Evolutionary conservation across 331 rosid species (phyloP), one percentile per base, ranked within the genome.

Genomic region (Dryas integrifolia): DNA sequence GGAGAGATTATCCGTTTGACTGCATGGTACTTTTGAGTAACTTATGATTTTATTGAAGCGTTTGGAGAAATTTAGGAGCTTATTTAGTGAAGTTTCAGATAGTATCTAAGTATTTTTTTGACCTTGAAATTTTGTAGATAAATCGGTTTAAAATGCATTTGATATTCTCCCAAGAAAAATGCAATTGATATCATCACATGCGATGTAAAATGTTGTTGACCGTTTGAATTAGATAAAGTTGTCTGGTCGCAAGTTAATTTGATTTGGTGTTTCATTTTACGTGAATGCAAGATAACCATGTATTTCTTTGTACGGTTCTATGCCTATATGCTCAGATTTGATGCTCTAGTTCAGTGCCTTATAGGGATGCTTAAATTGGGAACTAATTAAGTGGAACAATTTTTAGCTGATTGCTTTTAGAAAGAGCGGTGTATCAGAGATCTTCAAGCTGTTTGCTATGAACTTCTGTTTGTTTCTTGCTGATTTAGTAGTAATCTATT

Each of bases 1-100:
- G 79, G 71, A 69, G 72, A 75, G 82, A 82, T 35, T 74, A 30
- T 68, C 65, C 80, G 65, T 65, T 78, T 84, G 81, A 77, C 89
- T 79, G 90, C 86, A 74, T 85, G 85, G 85, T 65, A 51, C 75
- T 65, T 72, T 87, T 82, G 92, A 85, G 83, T 67, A 53, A 43
- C 65, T 72, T 78, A 82, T 72, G 71, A 73, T 53, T 62, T 52
- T 49, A 15, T 47, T 61, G 69, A 53, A 75, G 16, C 58, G 24
- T 51, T 18, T 45, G 68, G 59, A 58, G 67, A 64, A 55, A 59
- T 47, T 55, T 13, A 51, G 15, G 2, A 65, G 9, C 71, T 56
- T 53, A 30, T 47, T 2, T n/a, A 1, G 65, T 50, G 26, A 56
- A 15, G 1, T 53, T 6, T 70, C 24, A 52, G 26, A 43, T 51